A percentile compares a stretch with the other conserved stretches of the same genome.
phyloP scores from a whole-genome alignment of 1,284 basidiomycete genomes.

The Rhodotorula sp. region DNA sequence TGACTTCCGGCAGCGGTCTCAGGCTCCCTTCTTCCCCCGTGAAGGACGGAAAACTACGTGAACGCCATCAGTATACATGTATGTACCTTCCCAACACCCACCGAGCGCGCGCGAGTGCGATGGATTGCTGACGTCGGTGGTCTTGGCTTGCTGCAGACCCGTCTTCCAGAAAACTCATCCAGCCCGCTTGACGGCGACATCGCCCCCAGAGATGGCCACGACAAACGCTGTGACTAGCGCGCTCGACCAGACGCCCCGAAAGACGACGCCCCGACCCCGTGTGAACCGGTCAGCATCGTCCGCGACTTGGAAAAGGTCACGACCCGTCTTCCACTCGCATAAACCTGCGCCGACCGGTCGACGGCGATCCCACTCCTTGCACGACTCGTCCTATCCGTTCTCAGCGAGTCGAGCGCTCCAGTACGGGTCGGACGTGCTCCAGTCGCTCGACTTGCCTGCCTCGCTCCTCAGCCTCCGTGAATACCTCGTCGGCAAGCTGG shows the following conservation, averaged over 20 bases:
- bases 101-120: too few relatives aligned
- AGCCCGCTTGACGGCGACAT: too few relatives aligned
- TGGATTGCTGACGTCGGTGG: too few relatives aligned
- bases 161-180: too few relatives aligned
- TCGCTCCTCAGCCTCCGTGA: slow-evolving; percentile 18
- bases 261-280: neutral
- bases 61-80: too few relatives aligned
- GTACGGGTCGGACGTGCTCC: slow-evolving; percentile 30
- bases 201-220: neutral
- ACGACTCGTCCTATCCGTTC: neutral
- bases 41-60: too few relatives aligned
- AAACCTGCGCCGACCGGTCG: neutral
- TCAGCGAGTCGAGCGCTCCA: slow-evolving; percentile 4
- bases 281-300: neutral
- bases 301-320: neutral
- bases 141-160: too few relatives aligned
- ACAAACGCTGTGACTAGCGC: neutral
- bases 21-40: too few relatives aligned
- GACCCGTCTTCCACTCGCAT: neutral
- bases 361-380: slow-evolving; percentile 19
- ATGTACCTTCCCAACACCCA: too few relatives aligned
- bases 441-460: slow-evolving; percentile 32
- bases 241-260: neutral
- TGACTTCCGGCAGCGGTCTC: too few relatives aligned
- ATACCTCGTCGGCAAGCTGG: slow-evolving; percentile 27